Percentiles rank a stretch among this genome's conserved stretches.
These are phyloP conservation scores for Neocatenulostroma microsporum DNA, from an alignment of 2,329 filamentous ascomycete species.

Conservation along the genomic window DNA sequence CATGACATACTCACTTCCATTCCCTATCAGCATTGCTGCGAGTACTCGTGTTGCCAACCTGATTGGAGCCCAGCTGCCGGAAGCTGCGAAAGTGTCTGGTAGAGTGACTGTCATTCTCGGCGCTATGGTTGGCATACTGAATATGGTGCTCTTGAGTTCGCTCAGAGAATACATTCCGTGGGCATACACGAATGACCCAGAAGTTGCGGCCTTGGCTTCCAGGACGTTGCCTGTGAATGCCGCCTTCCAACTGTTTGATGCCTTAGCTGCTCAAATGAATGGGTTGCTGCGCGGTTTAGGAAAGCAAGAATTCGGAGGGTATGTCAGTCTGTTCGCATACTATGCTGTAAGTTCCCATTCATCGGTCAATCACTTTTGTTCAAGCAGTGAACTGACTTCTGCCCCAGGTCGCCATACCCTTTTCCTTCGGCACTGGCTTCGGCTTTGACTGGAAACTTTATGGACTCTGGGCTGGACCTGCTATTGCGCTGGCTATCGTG, in stretches of 20 bases:
- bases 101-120: slow-evolving; percentile 65
- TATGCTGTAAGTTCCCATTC: slow-evolving; percentile 49
- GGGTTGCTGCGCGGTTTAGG: slow-evolving; percentile 82
- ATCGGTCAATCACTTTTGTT: no score
- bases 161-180: slow-evolving; percentile 67
- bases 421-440: slow-evolving; percentile 72
- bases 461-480: slow-evolving; percentile 64
- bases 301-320: slow-evolving; percentile 81
- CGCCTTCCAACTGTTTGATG: slow-evolving; percentile 84
- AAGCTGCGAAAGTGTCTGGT: slow-evolving; percentile 72
- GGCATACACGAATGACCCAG: slow-evolving; percentile 62
- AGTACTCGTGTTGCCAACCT: slow-evolving; percentile 86
- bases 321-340: slow-evolving; percentile 78
- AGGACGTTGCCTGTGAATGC: slow-evolving; percentile 70
- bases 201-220: slow-evolving; percentile 60
- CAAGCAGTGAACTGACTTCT: no score
- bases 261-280: slow-evolving; percentile 70
- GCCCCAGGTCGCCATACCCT: slow-evolving; percentile 66
- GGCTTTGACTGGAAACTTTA: slow-evolving; percentile 66
- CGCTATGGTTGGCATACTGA: slow-evolving; percentile 66
- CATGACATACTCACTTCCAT: slow-evolving; percentile 84
- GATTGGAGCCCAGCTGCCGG: slow-evolving; percentile 76
- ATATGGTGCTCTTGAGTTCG: slow-evolving; percentile 60
- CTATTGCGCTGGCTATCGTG: slow-evolving; percentile 59
- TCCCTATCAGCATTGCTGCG: slow-evolving; percentile 79